Percentiles rank a stretch among this genome's conserved stretches.
Conservation (phyloP, 441 rosid species). For the Syzygium syzygioides region DNA sequence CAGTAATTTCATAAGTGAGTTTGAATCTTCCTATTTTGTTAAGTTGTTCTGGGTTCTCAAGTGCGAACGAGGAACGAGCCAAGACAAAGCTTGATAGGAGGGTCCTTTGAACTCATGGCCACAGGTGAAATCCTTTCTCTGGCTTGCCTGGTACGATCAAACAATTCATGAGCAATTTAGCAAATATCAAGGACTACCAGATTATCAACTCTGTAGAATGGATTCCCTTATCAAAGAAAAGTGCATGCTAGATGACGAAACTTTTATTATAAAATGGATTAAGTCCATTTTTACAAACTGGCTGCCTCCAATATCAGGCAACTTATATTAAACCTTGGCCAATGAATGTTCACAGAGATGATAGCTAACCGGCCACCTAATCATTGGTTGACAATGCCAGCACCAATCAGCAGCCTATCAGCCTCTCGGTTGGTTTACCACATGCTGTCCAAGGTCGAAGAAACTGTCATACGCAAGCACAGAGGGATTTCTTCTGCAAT, state of each 20-base stretch:
- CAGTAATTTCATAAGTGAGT: background rate
- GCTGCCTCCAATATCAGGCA: background rate
- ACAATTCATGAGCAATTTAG: background rate
- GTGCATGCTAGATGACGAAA: background rate
- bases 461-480: background rate
- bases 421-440: accelerated
- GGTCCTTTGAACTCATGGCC: background rate
- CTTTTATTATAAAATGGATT: background rate
- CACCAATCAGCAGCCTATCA: background rate
- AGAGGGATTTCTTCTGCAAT: background rate
- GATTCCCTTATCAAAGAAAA: background rate
- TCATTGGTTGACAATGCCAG: background rate
- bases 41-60: too few relatives aligned
- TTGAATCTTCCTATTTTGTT: too few relatives aligned
- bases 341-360: background rate
- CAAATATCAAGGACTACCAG: background rate
- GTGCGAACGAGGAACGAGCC: too few relatives aligned
- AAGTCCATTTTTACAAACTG: background rate
- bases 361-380: accelerated
- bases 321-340: accelerated
- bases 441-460: background rate
- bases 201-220: background rate
- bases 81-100: background rate
- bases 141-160: background rate
- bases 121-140: background rate